Base-by-base conservation (phyloP, 2,329 filamentous ascomycete genomes). In the Ophiostoma tasmaniense region DNA sequence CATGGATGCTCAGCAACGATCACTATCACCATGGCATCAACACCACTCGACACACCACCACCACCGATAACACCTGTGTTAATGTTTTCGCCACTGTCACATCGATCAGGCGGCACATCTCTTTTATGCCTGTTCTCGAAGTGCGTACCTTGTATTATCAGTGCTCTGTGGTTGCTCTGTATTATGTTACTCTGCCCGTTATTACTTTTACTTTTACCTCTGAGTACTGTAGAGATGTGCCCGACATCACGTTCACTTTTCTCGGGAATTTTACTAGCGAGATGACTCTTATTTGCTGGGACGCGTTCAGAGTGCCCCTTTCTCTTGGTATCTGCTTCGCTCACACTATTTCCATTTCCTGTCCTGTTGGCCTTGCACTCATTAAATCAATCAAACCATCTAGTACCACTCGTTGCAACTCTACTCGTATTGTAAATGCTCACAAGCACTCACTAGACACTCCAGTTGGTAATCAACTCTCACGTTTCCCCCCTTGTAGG, bases 271-370 rank as follows among this genome's bases (percentile, higher is more conserved):
- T 30, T 25, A 30, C 55, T 61, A 61, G 55, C 55, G 55, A 61
- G 14, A 61, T 61, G 55, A 61, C 55, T 33, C 55, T 61, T 61
- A 55, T 55, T 62, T 62, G 61, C 33, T 64, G 61, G 61, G 39
- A 37, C 61, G 33, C 33, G 33, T 33, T 30, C 30, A 62, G 59
- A 35, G 7, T 62, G 30, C 28, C 30, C 25, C 59, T n/a, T 28
- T 35, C 30, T 28, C 20, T 22, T 10, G n/a, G n/a, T n/a, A n/a
- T n/a, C n/a, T n/a, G n/a, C n/a, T 14, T 28, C 11, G 28, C 22
- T 22, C 4, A 22, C 6, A 8, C 50, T 55, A 25, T 55, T 62
- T 62, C 5, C 30, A n/a, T 62, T n/a, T 37, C 8, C 3, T 22
- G 28, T 28, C 59, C 28, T 6, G 59, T 62, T 62, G 28, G 30